Evolutionary conservation across 495 filamentous ascomycete species (phyloP), one percentile per base, ranked within the genome.

Genomic region (Neurospora sp.): DNA sequence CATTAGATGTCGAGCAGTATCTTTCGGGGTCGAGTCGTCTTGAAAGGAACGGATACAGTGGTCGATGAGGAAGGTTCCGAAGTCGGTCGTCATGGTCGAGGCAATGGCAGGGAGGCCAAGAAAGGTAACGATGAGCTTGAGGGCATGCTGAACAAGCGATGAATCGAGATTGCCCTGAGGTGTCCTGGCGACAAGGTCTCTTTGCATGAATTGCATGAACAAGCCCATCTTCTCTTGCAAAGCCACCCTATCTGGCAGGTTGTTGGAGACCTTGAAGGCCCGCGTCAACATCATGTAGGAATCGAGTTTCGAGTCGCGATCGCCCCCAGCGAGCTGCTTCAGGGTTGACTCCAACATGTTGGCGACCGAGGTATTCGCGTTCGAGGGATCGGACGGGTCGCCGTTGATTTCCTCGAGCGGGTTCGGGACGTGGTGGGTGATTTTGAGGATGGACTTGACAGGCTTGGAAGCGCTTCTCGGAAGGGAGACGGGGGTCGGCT

Each of bases 401-500:
- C 75, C 75, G 48, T 80, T 81, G 69, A 80, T 81, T 8, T 83
- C 74, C 44, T 84, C 83, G 70, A 86, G 74, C 68, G 82, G 74
- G 78, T 83, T 84, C 77, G 72, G 82, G 79, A 75, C 84, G 79
- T 72, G 82, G 78, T 81, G 84, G 72, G 83, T 86, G 73, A 83
- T 86, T 80, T 98, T 99, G 68, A 99, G 87, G 71, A 99, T 98
- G 3, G 94, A 95, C 77, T 95, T 97, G 35, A 88, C 76, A 14
- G 92, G 88, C 77, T 90, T 93, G 41, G 84, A 85, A 69, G 90
- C 86, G 76, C 86, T 89, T 38, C 91, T 90, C 5, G 85, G 88
- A 38, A 81, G 74, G 75, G 87, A 79, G 75, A 84, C 78, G 74
- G 87, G 82, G 2, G 83, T 84, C 3, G 79, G 75, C 8, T 80